Conservation (phyloP, 2,329 filamentous ascomycete genomes). For the Zopfia rhizophila region DNA sequence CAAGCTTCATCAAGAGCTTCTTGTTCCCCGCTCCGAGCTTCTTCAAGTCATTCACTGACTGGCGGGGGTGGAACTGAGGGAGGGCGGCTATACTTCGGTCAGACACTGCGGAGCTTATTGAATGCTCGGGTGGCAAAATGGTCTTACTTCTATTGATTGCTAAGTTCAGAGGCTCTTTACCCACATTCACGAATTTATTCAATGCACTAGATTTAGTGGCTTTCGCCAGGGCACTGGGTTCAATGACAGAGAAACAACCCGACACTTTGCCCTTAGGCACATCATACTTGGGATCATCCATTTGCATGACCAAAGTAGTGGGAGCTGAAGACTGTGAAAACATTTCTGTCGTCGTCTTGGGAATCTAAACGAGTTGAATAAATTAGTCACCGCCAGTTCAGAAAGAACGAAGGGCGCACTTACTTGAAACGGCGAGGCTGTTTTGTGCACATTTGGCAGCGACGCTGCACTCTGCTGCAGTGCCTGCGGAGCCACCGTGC, state of each 20-base stretch:
- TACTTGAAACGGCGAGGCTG: constrained; percentile 42
- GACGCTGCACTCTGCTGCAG: constrained; percentile 33
- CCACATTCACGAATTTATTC: constrained; percentile 57
- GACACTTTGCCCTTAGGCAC: constrained; percentile 47
- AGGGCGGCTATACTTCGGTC: constrained; percentile 47
- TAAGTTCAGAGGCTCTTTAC: constrained; percentile 53
- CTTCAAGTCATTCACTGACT: constrained; percentile 59
- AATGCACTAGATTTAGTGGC: constrained; percentile 57
- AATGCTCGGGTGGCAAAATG: constrained; percentile 9
- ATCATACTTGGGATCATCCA: constrained; percentile 42
- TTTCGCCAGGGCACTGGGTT: constrained; percentile 53
- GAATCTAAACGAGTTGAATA: constrained; percentile 32
- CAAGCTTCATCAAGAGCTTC: constrained; percentile 45
- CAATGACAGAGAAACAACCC: constrained; percentile 55
- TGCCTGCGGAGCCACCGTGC: constrained; percentile 43
- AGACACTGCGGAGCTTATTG: constrained; percentile 25
- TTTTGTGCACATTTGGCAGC: constrained; percentile 3
- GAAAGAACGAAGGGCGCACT: constrained; percentile 8
- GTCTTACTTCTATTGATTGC: constrained; percentile 57
- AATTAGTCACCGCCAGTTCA: constrained; percentile 23
- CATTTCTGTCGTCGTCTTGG: constrained; percentile 38
- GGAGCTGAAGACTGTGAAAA: constrained; percentile 34
- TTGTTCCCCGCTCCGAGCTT: constrained; percentile 55
- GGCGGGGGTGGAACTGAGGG: constrained; percentile 54
- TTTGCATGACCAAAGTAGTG: constrained; percentile 24